Percentiles rank a stretch among this genome's conserved stretches.
These are phyloP conservation scores for Acmispon strigosus DNA, from an alignment of 306 rosid genomes.

Conservation along the genomic window DNA sequence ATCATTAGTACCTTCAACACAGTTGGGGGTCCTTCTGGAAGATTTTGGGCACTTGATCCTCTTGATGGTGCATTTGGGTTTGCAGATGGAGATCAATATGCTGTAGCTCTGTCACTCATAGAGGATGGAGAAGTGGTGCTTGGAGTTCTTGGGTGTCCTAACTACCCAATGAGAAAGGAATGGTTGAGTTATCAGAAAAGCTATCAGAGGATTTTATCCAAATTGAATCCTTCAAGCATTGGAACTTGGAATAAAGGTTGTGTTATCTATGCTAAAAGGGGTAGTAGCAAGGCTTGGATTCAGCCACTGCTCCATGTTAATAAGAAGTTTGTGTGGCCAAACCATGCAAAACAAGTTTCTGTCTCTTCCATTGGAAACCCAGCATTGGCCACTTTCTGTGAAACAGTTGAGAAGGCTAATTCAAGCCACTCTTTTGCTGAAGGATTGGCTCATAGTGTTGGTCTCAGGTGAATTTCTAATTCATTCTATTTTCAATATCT, in stretches of 20 bases:
- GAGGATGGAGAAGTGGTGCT: conserved; percentile 73
- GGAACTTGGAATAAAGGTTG: conserved; percentile 85
- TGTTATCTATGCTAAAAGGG: conserved; percentile 69
- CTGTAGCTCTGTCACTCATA: conserved; percentile 70
- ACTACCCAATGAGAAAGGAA: conserved; percentile 89
- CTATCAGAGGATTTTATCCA: conserved; percentile 64
- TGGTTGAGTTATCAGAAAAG: conserved; percentile 70
- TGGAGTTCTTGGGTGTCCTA: conserved; percentile 94
- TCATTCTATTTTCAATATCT: conserved; percentile 7
- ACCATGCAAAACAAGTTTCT: conserved; percentile 55
- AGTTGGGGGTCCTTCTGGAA: conserved; percentile 46
- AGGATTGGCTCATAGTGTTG: conserved; percentile 81
- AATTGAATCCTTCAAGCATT: conserved; percentile 48
- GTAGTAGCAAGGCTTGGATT: conserved; percentile 78
- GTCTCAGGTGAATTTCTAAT: conserved; percentile 56
- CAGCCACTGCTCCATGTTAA: conserved; percentile 57
- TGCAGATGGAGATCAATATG: conserved; percentile 71
- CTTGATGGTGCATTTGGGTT: conserved; percentile 67
- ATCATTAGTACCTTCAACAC: conserved; percentile 69
- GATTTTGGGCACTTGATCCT: conserved; percentile 82
- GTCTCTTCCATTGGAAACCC: conserved; percentile 68
- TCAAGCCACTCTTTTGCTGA: conserved; percentile 80
- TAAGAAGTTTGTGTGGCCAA: conserved; percentile 66
- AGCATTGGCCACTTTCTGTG: conserved; percentile 76
- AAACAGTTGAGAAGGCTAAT: conserved; percentile 72